These are phyloP conservation scores for Mortierella sp. DNA, from an alignment of 371 early-diverging fungal species.

Conservation along the genomic window DNA sequence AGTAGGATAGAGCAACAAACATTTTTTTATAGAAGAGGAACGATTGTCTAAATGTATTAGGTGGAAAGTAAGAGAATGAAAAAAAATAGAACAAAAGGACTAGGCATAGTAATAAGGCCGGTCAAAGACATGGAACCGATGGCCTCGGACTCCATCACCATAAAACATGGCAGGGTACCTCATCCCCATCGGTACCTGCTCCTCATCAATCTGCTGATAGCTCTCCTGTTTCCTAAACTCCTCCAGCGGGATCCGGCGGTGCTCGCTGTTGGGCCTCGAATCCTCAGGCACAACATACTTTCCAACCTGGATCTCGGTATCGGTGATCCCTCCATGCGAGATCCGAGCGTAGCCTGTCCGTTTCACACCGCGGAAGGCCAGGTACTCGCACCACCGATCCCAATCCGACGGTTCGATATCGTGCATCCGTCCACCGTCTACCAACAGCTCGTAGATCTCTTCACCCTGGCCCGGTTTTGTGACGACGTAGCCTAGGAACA, in stretches of 20 bases:
- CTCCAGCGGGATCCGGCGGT: conserved; percentile 17
- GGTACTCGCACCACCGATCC: conserved; percentile 90
- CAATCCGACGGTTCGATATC: conserved; percentile 83
- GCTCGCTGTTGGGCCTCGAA: conserved; percentile 1
- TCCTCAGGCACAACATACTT: conserved; percentile 79
- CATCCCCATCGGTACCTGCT: conserved; percentile 65
- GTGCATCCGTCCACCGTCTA: conserved; percentile 76
- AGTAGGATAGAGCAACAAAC: too few relatives aligned
- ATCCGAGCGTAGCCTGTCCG: conserved; percentile 84
- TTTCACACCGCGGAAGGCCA: conserved; percentile 83
- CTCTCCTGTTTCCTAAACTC: conserved; percentile 64
- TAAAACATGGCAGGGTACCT: conserved; percentile 80
- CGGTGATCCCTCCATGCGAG: conserved; percentile 85
- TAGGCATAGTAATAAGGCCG: conserved; percentile 77
- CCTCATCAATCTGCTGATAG: conserved; percentile 69
- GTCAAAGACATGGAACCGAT: conserved; percentile 86
- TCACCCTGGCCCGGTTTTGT: conserved; percentile 73
- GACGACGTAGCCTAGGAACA: conserved; percentile 90
- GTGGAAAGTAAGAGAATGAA: not conserved
- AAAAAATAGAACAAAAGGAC: not conserved
- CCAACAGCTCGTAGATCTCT: conserved; percentile 73
- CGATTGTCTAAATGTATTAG: too few relatives aligned
- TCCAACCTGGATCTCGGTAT: conserved; percentile 88
- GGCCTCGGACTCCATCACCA: conserved; percentile 80
- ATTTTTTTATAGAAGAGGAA: too few relatives aligned